Base-by-base conservation (phyloP, 106 monocot species). In the Dendrobium catenatum region DNA sequence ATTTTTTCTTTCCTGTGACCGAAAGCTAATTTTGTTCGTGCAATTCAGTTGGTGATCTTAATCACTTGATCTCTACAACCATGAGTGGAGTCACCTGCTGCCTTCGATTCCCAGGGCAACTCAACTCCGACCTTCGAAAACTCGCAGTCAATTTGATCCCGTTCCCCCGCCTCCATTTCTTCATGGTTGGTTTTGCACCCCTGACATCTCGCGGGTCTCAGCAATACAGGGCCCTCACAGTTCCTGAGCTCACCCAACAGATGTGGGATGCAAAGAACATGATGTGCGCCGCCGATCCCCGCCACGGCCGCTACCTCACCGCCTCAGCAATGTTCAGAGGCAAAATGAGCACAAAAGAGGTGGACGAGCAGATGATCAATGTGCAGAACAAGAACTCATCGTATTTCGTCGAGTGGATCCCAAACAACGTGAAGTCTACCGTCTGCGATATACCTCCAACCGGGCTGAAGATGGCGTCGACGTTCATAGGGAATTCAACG, bases 341-440 rank as follows among this genome's bases (percentile, higher is more conserved):
- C 26, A 88, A 86, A 78, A 85, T 88, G 89, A 89, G 89, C 89
- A 86, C 89, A 6, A 89, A 89, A 51, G 86, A 89, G 47, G 89
- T 89, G 37, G 89, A 89, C 6, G 89, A 89, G 78, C 89, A 89
- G 79, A 89, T 89, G 89, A 78, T 89, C 42, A 89, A 89, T 20
- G 89, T 89, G 59, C 88, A 89, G 86, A 89, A 89, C 83, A 89
- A 89, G 73, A 89, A 86, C 79, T 89, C 88, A 0, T 89, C 88
- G 75, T 89, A 89, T 81, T 89, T 89, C 19, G 86, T 89, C 43
- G 88, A 89, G 67, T 89, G 88, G 88, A 89, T 89, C 43, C 88
- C 88, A 22, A 89, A 89, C 67, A 89, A 89, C 24, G 89, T 89
- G 27, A 89, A 89, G 79, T 89, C 89, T 0, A 89, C 78, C 4